These are phyloP conservation scores for Nemania bipapillata DNA, from an alignment of 2,329 filamentous ascomycete genomes.

Conservation along the genomic window DNA sequence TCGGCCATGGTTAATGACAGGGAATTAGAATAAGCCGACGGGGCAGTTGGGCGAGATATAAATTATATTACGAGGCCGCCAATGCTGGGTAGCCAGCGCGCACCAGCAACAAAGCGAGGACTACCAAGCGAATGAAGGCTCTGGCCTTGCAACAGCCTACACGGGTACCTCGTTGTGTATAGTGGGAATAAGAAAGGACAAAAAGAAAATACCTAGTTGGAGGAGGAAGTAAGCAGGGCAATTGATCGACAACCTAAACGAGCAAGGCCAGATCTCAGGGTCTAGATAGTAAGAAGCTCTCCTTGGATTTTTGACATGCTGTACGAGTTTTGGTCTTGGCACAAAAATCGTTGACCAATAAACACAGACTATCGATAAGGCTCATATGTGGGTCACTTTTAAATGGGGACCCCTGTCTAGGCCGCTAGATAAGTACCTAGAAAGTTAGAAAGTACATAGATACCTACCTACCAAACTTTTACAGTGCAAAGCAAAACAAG, in stretches of 20 bases:
- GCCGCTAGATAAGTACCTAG: no score
- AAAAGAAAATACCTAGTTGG: neutral
- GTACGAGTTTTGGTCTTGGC: conserved; percentile 37
- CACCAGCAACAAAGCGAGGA: conserved; percentile 1
- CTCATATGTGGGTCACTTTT: conserved; percentile 16
- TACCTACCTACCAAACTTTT: conserved; percentile 40
- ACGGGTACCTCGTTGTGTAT: neutral
- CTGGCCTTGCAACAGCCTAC: conserved; percentile 6
- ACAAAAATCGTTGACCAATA: conserved; percentile 31
- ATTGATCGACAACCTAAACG: conserved; percentile 26
- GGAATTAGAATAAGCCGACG: neutral
- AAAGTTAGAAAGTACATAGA: no score
- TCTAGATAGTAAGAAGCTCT: conserved; percentile 40
- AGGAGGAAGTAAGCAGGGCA: conserved; percentile 18
- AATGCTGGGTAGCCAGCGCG: neutral
- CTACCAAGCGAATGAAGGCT: conserved; percentile 33
- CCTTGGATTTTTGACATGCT: conserved; percentile 29
- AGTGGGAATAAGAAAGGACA: neutral
- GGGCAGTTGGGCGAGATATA: conserved; percentile 8
- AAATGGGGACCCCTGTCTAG: neutral
- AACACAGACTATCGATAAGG: conserved; percentile 11
- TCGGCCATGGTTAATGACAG: conserved; percentile 60
- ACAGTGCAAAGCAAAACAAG: conserved; percentile 41
- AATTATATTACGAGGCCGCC: conserved; percentile 1
- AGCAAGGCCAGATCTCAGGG: conserved; percentile 49